Conservation (phyloP, 768 basidiomycete genomes). For the Chalciporus pseudorubinellus region DNA sequence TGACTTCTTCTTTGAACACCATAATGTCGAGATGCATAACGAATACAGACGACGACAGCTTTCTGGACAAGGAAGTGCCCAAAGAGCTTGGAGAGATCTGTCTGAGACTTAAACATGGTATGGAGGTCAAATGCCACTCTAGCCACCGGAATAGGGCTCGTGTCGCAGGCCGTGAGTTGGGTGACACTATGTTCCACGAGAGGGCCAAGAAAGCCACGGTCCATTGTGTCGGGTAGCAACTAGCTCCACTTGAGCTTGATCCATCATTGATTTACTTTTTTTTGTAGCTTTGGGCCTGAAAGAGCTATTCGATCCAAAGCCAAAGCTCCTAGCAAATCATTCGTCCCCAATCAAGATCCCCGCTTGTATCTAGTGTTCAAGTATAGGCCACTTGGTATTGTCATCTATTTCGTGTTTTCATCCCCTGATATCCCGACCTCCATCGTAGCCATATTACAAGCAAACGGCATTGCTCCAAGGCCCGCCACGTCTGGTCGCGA, state of each 20-base stretch:
- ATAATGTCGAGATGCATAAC: not conserved
- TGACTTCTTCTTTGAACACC: not conserved
- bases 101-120: constrained; percentile 5
- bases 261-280: not conserved
- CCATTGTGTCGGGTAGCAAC: constrained; percentile 18
- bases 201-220: constrained; percentile 20
- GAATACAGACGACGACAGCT: constrained; percentile 20
- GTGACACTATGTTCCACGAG: constrained; percentile 18
- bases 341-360: constrained; percentile 7
- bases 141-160: too few species aligned
- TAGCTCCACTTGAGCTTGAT: not conserved
- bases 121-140: too few species aligned
- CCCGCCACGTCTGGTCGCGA: not conserved
- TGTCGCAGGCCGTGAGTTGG: accelerated
- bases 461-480: constrained; percentile 17
- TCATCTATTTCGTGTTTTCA: not conserved
- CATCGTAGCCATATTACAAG: constrained; percentile 16
- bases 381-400: constrained; percentile 14
- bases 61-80: constrained; percentile 6
- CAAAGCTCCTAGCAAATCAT: too few species aligned
- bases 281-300: constrained; percentile 15
- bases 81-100: constrained; percentile 17
- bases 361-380: constrained; percentile 18
- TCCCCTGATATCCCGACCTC: not conserved
- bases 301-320: not conserved